Conservation (phyloP, 352 stramenopile species). For the Pythium folliculosum region DNA sequence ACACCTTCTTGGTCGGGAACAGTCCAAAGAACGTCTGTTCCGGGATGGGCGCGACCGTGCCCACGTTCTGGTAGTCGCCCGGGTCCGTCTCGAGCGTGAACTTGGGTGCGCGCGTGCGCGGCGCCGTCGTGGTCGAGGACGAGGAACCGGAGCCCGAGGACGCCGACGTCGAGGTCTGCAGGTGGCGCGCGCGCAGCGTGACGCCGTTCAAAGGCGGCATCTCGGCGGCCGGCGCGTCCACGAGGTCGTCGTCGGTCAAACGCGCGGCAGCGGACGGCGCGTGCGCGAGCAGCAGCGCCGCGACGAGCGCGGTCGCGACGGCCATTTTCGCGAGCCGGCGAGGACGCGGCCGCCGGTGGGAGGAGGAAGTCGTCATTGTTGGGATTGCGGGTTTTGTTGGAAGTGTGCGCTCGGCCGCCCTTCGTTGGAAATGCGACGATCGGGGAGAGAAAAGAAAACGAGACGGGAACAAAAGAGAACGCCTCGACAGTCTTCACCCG, state of each 20-base stretch:
- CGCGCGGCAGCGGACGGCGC: not conserved
- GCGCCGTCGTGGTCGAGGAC: slow-evolving; percentile 5
- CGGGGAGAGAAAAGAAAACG: no score
- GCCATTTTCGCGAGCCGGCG: slow-evolving; percentile 1
- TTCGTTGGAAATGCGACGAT: no score
- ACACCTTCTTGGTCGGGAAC: slow-evolving; percentile 33
- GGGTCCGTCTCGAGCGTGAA: slow-evolving; percentile 20
- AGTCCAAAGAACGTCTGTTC: slow-evolving; percentile 34
- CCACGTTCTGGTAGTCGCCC: slow-evolving; percentile 20
- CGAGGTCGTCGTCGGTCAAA: not conserved
- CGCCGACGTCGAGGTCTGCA: slow-evolving; percentile 4
- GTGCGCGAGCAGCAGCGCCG: slow-evolving; percentile 14
- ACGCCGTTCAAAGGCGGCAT: slow-evolving; percentile 2
- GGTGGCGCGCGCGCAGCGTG: not conserved
- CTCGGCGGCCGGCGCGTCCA: not conserved
- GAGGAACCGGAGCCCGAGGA: slow-evolving; percentile 2
- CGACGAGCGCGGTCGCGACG: slow-evolving; percentile 11
- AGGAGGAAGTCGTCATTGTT: slow-evolving; percentile 10
- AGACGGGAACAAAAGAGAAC: no score
- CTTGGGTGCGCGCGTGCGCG: slow-evolving; percentile 10
- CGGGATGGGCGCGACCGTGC: slow-evolving; percentile 20
- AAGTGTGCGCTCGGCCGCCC: not conserved
- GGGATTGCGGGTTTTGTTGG: not conserved
- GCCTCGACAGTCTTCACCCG: no score
- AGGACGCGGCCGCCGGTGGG: slow-evolving; percentile 10